Conservation (phyloP, 2,329 filamentous ascomycete species). For the Colletotrichum sp. region DNA sequence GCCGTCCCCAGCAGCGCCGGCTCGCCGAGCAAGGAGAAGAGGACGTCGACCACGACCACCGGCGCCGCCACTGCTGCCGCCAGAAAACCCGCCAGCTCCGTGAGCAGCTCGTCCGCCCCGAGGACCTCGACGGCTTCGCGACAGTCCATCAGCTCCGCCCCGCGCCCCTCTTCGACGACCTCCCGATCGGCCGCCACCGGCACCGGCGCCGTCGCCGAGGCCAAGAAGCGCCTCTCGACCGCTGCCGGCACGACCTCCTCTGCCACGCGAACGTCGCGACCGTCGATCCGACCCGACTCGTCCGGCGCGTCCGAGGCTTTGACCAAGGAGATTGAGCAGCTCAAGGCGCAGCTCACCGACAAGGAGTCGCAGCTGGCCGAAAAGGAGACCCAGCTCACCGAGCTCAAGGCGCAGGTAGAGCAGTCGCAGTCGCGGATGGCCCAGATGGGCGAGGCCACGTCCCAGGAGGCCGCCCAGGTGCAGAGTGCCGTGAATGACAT, state of each 20-base stretch:
- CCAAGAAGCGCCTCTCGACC: slow-evolving; percentile 64
- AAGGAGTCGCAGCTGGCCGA: slow-evolving; percentile 63
- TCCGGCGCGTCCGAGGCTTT: slow-evolving; percentile 44
- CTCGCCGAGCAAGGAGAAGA: slow-evolving; percentile 34
- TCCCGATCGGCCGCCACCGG: slow-evolving; percentile 29
- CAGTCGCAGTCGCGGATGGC: slow-evolving; percentile 60
- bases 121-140: slow-evolving; percentile 19
- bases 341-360: slow-evolving; percentile 63
- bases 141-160: slow-evolving; percentile 22
- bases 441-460: slow-evolving; percentile 57
- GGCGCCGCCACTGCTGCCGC: slow-evolving; percentile 33
- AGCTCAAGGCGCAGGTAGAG: slow-evolving; percentile 61
- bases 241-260: slow-evolving; percentile 44
- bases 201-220: slow-evolving; percentile 47
- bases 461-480: slow-evolving; percentile 41
- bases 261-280: slow-evolving; percentile 45
- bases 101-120: slow-evolving; percentile 20
- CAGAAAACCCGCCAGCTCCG: slow-evolving; percentile 29
- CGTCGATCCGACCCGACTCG: slow-evolving; percentile 40
- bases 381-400: slow-evolving; percentile 62
- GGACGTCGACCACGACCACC: slow-evolving; percentile 35
- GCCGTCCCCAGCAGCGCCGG: slow-evolving; percentile 42
- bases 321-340: slow-evolving; percentile 62
- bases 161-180: slow-evolving; percentile 32
- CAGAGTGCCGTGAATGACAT: slow-evolving; percentile 30